A percentile compares a stretch with the other conserved stretches of the same genome.
These are phyloP conservation scores for Cicer arietinum DNA, from an alignment of 306 rosid species.

Conservation along the genomic window DNA sequence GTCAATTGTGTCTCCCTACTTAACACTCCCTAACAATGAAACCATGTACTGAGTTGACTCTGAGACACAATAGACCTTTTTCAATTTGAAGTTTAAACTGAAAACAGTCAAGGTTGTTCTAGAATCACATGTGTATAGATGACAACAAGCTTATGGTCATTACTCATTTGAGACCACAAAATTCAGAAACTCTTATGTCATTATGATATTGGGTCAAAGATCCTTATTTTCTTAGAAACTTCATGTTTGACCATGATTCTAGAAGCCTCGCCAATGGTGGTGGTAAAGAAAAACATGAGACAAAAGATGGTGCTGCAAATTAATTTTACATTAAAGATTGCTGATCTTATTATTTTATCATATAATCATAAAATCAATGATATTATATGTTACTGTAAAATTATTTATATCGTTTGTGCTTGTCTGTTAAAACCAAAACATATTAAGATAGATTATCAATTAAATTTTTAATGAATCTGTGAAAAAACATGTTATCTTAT, in stretches of 20 bases:
- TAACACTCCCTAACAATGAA: constrained; percentile 2
- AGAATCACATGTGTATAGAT: not conserved
- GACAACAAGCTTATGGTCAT: constrained; percentile 12
- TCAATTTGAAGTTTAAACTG: constrained; percentile 9
- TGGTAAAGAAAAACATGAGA: no score
- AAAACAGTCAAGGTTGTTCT: not conserved
- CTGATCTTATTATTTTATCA: no score
- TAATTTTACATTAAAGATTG: no score
- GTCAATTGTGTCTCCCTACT: not conserved
- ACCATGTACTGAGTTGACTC: constrained; percentile 32
- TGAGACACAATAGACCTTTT: not conserved
- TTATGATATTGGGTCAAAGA: constrained; percentile 12
- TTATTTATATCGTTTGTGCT: no score
- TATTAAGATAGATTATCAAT: no score
- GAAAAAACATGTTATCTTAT: no score
- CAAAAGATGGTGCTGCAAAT: no score
- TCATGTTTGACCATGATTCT: constrained; percentile 16
- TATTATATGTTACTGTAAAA: no score
- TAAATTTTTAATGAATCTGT: no score
- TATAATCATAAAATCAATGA: no score
- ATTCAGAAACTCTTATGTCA: constrained; percentile 10
- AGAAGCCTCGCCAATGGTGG: not conserved
- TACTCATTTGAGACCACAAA: constrained; percentile 14
- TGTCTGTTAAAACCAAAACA: no score
- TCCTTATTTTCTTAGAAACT: constrained; percentile 25